Percentiles rank a stretch among this genome's conserved stretches.
These are phyloP conservation scores for Rhodamnia argentea DNA, from an alignment of 345 rosid genomes.

Conservation along the genomic window DNA sequence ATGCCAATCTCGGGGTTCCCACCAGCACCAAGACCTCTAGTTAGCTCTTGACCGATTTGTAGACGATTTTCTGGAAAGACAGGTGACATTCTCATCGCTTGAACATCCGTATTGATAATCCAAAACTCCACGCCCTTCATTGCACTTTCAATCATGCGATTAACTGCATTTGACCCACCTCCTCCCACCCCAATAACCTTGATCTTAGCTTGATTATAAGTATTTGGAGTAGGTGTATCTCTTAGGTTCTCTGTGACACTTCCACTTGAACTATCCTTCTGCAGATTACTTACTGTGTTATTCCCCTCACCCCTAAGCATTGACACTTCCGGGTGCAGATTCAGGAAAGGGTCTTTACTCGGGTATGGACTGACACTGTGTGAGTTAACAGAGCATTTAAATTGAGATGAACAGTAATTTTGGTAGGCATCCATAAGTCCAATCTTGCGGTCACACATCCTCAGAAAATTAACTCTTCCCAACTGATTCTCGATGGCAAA, in stretches of 20 bases:
- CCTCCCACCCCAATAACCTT: constrained; percentile 97
- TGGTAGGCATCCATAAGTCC: constrained; percentile 15
- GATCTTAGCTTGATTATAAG: constrained; percentile 71
- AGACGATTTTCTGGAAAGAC: constrained; percentile 64
- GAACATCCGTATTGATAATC: constrained; percentile 90
- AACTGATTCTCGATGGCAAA: constrained; percentile 30
- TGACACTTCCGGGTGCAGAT: constrained; percentile 78
- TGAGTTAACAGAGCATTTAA: constrained; percentile 37
- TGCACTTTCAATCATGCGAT: constrained; percentile 91
- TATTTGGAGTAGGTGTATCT: constrained; percentile 30
- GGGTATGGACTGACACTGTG: constrained; percentile 43
- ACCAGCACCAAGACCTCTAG: constrained; percentile 97
- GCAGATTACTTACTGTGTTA: constrained; percentile 19
- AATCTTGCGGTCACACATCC: constrained; percentile 26
- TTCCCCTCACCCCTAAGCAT: constrained; percentile 75
- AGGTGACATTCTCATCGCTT: constrained; percentile 89
- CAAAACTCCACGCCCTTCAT: constrained; percentile 95
- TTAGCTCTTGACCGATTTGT: constrained; percentile 90
- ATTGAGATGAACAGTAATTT: constrained; percentile 20
- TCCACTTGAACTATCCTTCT: constrained; percentile 31
- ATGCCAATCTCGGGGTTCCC: constrained; percentile 98
- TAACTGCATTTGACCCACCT: constrained; percentile 96
- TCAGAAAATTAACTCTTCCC: constrained; percentile 31
- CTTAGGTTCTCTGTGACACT: constrained; percentile 37
- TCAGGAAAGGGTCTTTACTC: constrained; percentile 64